Evolutionary conservation across 208 protist species (phyloP), one percentile per base, ranked within the genome.

Genomic region (Trypanosomatidae sp.): DNA sequence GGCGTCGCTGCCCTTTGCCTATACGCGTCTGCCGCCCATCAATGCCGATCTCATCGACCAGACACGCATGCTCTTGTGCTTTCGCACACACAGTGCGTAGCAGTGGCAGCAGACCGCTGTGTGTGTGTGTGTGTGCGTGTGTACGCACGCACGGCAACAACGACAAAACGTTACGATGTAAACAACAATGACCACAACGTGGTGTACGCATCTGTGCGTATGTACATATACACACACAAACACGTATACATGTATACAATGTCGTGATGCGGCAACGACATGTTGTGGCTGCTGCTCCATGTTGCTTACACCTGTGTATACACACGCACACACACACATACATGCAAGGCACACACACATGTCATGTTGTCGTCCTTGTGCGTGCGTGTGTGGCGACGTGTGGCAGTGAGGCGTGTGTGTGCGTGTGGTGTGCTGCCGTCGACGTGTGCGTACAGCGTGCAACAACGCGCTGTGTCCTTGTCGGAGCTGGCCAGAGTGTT

Each of bases 401-500:
- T n/a, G n/a, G n/a, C n/a, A n/a, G n/a, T n/a, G n/a, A n/a, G n/a
- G n/a, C n/a, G n/a, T n/a, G n/a, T n/a, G n/a, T n/a, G n/a, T n/a
- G n/a, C n/a, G n/a, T n/a, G n/a, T n/a, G n/a, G n/a, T n/a, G n/a
- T n/a, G n/a, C n/a, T n/a, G n/a, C n/a, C n/a, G n/a, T n/a, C n/a
- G n/a, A n/a, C n/a, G n/a, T n/a, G n/a, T n/a, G n/a, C n/a, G n/a
- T n/a, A n/a, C n/a, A n/a, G n/a, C n/a, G n/a, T n/a, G n/a, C 26
- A 30, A 8, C 4, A 30, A 15, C 47, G 54, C 23, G 21, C 10
- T 24, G 6, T 74, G 0, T 74, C 66, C 3, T 27, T 80, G 6
- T 50, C 39, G 11, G 48, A 75, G 6, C 46, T 74, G 26, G 71
- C 66, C n/a, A 71, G 63, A 25, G 66, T 48, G 6, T 74, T 79